These are phyloP conservation scores for Kitagawia praeruptora DNA, from an alignment of 129 eudicot genomes.

Conservation along the genomic window DNA sequence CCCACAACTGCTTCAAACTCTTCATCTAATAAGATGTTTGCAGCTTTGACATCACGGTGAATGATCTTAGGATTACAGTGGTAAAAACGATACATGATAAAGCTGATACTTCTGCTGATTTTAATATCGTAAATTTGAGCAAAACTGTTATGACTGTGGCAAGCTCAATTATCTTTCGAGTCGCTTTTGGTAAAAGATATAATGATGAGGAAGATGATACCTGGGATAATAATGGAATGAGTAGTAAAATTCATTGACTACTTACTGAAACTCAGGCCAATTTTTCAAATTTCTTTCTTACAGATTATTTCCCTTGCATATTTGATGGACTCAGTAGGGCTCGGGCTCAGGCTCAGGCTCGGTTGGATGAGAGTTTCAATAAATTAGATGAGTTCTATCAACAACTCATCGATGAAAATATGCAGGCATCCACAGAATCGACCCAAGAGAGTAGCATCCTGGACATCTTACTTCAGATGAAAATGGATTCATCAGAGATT, in stretches of 20 bases:
- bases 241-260: not conserved
- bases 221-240: not conserved
- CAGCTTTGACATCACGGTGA: constrained; percentile 56
- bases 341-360: constrained; percentile 33
- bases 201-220: not conserved
- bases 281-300: not conserved
- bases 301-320: not conserved
- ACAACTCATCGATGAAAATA: not conserved
- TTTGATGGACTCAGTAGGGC: not conserved
- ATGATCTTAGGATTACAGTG: constrained; percentile 54
- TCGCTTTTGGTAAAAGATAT: not conserved
- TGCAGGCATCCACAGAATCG: not conserved
- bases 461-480: too few relatives aligned
- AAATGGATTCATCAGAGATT: too few relatives aligned
- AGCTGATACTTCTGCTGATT: not conserved
- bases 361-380: not conserved
- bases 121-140: not conserved
- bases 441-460: not conserved
- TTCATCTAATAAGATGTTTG: constrained; percentile 54
- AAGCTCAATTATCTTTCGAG: not conserved
- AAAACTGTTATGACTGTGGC: not conserved
- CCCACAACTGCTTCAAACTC: constrained; percentile 63
- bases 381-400: too few relatives aligned
- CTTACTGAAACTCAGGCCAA: not conserved
- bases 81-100: not conserved